phyloP scores from a whole-genome alignment of 805 yeast species.

The Sporopachydermia lactativora region DNA sequence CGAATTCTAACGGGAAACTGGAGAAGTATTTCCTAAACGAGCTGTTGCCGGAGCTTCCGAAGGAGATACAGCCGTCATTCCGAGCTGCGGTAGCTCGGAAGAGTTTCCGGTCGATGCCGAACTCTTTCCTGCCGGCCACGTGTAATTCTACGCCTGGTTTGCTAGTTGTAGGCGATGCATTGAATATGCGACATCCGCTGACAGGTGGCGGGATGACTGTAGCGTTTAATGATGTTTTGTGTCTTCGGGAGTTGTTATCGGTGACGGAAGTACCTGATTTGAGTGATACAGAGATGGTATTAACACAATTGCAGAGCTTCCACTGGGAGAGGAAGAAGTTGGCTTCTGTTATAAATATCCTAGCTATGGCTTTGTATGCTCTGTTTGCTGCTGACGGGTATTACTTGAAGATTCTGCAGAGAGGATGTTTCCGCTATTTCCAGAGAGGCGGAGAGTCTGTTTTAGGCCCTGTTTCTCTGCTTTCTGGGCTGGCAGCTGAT shows the following conservation, averaged over 20 bases:
- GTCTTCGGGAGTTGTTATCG: constrained; percentile 49
- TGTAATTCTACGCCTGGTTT: constrained; percentile 61
- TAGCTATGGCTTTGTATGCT: constrained; percentile 81
- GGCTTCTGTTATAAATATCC: constrained; percentile 76
- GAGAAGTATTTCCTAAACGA: constrained; percentile 41
- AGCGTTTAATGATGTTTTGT: constrained; percentile 72
- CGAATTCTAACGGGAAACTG: constrained; percentile 39
- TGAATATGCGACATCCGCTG: constrained; percentile 95
- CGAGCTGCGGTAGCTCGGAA: constrained; percentile 41
- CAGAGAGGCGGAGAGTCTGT: constrained; percentile 72
- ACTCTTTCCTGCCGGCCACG: constrained; percentile 75
- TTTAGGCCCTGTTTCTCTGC: constrained; percentile 64
- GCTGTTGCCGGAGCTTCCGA: constrained; percentile 62
- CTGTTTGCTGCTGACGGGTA: constrained; percentile 76
- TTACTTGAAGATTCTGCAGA: constrained; percentile 56
- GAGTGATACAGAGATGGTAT: constrained; percentile 39
- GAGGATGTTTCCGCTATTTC: constrained; percentile 84
- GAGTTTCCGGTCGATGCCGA: constrained; percentile 80
- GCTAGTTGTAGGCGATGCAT: constrained; percentile 79
- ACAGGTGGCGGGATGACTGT: constrained; percentile 99
- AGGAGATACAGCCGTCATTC: constrained; percentile 50
- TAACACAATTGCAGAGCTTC: constrained; percentile 47
- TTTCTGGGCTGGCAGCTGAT: constrained; percentile 67
- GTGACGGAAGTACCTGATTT: constrained; percentile 40
- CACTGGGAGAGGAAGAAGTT: constrained; percentile 65